Evolutionary conservation across 176 grass and related monocot genomes (phyloP).

Genomic region (Bothriochloa decipiens): DNA sequence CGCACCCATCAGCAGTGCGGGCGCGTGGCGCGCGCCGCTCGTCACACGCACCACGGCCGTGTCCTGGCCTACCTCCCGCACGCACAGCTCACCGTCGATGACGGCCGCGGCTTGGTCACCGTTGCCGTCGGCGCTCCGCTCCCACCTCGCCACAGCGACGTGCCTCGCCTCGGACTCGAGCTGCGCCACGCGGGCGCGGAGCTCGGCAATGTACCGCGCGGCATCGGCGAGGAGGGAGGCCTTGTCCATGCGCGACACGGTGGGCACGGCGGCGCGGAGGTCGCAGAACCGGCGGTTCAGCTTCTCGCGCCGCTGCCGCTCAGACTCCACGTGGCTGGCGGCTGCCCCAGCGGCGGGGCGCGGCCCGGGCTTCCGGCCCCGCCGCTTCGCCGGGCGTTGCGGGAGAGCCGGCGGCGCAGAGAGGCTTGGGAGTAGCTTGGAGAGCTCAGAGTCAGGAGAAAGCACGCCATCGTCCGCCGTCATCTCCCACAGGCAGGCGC

Average conservation of each 20-base stretch:
- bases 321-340: conserved; percentile 72
- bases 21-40: conserved; percentile 46
- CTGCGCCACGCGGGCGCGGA: conserved; percentile 41
- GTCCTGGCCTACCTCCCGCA: conserved; percentile 49
- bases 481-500: background rate
- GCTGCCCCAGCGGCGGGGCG: background rate
- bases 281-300: background rate
- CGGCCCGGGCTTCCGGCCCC: too few relatives aligned
- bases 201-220: conserved; percentile 70
- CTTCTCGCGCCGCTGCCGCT: conserved; percentile 56
- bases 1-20: conserved; percentile 65
- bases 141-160: conserved; percentile 23
- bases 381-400: background rate
- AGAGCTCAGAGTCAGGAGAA: conserved; percentile 46
- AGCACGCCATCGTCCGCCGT: conserved; percentile 13
- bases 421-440: background rate
- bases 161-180: conserved; percentile 47
- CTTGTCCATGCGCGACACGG: conserved; percentile 90
- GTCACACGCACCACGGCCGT: conserved; percentile 42
- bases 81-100: conserved; percentile 12
- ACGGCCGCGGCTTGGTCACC: background rate
- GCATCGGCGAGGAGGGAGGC: conserved; percentile 77
- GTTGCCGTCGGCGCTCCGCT: conserved; percentile 13
- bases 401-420: background rate
- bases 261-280: conserved; percentile 63